Evolutionary conservation across 176 grass and related monocot species (phyloP), one percentile per base, ranked within the genome.

Genomic region (Panicum miliaceum): DNA sequence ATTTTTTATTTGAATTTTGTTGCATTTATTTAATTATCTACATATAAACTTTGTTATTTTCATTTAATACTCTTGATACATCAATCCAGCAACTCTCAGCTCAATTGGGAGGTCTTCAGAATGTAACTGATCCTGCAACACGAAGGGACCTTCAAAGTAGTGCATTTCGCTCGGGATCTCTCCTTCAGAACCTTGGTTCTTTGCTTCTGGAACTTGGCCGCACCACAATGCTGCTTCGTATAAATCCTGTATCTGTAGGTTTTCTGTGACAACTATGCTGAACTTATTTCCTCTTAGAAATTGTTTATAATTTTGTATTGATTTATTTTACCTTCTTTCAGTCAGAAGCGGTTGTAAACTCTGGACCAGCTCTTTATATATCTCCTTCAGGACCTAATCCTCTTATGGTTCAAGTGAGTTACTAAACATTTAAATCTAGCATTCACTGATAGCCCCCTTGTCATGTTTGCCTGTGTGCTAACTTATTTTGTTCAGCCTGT

Each of bases 131-230:
- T 80, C 73, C 82, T 73, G 35, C 78, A 64, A 41, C 64, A 82
- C 77, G 91, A 68, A 81, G 64, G 68, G 78, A 84, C 79, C 74
- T 99, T 89, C 96, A 99, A 96, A 71, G 47, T 42, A 85, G 63
- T 18, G 88, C 86, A 15, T 56, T 94, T 16, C 77, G 91, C 62
- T 83, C 85, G 2, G 93, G 93, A 71, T 67, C 85, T 62, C 69
- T 92, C 64, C 65, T 99, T 53, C 93, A 96, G 57, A 89, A 94
- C 38, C 86, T 99, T 77, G 96, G 96, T 71, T 94, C 96, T 72
- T 96, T 99, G 63, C 88, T 99, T 85, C 88, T 99, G 38, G 96
- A 99, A 74, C 93, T 99, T 88, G 93, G 93, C 43, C 91, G 96
- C 40, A 89, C 93, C 25, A 92, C 96, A 72, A 94, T 94, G 87